phyloP scores from a whole-genome alignment of 495 filamentous ascomycete species.

The Aspergillus olivimuriae region DNA sequence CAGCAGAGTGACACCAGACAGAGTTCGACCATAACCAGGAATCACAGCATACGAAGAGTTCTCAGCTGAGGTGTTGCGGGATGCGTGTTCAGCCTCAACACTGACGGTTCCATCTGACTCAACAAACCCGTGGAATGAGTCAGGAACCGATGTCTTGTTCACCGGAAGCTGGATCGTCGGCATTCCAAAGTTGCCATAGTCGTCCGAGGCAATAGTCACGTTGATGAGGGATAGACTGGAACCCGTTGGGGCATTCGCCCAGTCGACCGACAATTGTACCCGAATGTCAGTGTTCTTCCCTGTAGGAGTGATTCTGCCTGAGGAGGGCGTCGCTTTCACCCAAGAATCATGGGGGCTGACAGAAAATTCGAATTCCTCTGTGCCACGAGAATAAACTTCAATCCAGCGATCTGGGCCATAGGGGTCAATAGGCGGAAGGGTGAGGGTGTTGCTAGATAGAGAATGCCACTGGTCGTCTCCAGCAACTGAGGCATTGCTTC shows the following conservation, averaged over 20 bases:
- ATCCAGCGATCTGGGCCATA: slow-evolving; percentile 62
- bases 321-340: slow-evolving; percentile 49
- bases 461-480: slow-evolving; percentile 61
- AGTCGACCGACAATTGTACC: slow-evolving; percentile 58
- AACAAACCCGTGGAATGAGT: slow-evolving; percentile 56
- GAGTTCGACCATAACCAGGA: slow-evolving; percentile 2
- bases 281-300: slow-evolving; percentile 43
- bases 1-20: slow-evolving; percentile 51
- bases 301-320: slow-evolving; percentile 43
- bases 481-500: slow-evolving; percentile 55
- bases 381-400: slow-evolving; percentile 62
- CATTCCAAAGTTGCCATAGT: slow-evolving; percentile 3
- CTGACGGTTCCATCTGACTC: slow-evolving; percentile 56
- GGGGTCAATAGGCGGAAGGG: slow-evolving; percentile 52
- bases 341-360: slow-evolving; percentile 46
- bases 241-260: slow-evolving; percentile 45
- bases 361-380: slow-evolving; percentile 49
- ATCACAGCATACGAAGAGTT: slow-evolving; percentile 48
- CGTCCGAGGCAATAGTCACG: slow-evolving; percentile 17
- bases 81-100: slow-evolving; percentile 54
- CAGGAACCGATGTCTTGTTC: slow-evolving; percentile 43
- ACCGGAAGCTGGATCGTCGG: slow-evolving; percentile 43
- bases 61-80: slow-evolving; percentile 31
- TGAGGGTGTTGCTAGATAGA: slow-evolving; percentile 44
- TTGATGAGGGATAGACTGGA: slow-evolving; percentile 48